phyloP scores from a whole-genome alignment of 257 asterid species.

The Lavandula angustifolia region DNA sequence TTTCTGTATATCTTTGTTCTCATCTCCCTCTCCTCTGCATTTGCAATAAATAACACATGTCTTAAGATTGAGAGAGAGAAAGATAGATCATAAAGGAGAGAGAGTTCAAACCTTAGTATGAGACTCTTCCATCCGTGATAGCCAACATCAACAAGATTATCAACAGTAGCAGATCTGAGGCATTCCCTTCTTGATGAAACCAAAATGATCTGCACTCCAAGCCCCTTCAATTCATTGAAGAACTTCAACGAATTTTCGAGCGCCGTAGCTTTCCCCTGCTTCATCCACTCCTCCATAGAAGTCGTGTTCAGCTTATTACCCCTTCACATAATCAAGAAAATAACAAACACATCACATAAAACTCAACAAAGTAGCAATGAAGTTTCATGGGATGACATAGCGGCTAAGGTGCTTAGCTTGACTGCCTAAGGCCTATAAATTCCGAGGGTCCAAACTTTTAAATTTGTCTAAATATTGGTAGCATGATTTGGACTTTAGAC shows the following conservation, averaged over 20 bases:
- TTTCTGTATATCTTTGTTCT: constrained; percentile 38
- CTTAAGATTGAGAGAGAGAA: background rate
- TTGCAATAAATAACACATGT: background rate
- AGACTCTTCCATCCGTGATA: constrained; percentile 73
- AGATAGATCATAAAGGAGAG: background rate
- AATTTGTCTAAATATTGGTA: no score
- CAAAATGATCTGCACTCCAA: constrained; percentile 53
- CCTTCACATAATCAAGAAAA: constrained; percentile 34
- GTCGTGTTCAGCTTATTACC: constrained; percentile 59
- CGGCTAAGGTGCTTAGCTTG: no score
- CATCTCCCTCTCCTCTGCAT: constrained; percentile 51
- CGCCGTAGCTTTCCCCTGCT: constrained; percentile 62
- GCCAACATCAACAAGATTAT: constrained; percentile 70
- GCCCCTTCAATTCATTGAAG: constrained; percentile 61
- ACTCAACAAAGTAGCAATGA: background rate
- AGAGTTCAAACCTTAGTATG: constrained; percentile 50
- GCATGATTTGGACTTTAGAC: no score
- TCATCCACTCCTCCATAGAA: constrained; percentile 73
- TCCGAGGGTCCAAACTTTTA: no score
- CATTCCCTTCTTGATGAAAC: constrained; percentile 75
- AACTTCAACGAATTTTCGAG: constrained; percentile 53
- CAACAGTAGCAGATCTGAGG: constrained; percentile 71
- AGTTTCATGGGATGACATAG: no score
- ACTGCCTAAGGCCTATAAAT: no score
- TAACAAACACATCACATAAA: background rate